Conservation (phyloP, 768 basidiomycete species). For the Clathrus columnatus region DNA sequence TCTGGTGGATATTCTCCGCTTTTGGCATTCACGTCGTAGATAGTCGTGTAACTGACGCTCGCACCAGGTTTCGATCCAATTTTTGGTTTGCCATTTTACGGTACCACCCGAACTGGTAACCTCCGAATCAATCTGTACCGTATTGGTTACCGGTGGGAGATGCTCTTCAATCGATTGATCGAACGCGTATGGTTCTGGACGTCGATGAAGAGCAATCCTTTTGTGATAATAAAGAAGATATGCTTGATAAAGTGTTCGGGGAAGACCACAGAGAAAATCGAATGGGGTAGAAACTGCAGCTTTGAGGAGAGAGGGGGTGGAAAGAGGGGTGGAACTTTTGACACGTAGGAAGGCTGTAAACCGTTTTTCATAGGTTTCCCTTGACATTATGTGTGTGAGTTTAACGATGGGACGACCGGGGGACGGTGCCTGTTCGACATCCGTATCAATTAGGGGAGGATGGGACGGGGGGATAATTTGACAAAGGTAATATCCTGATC, state of each 20-base stretch:
- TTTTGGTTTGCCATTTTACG: conserved; percentile 27
- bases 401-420: conserved; percentile 16
- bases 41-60: conserved; percentile 24
- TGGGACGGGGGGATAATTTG: conserved; percentile 41
- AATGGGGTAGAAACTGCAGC: conserved; percentile 40
- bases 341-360: conserved; percentile 43
- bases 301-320: conserved; percentile 28
- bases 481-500: conserved; percentile 54
- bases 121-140: conserved; percentile 16
- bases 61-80: conserved; percentile 23
- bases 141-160: conserved; percentile 14
- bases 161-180: conserved; percentile 2
- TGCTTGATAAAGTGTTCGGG: conserved; percentile 56
- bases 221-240: conserved; percentile 53
- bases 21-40: conserved; percentile 26
- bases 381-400: conserved; percentile 24
- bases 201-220: conserved; percentile 43
- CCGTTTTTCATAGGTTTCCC: conserved; percentile 32
- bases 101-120: conserved; percentile 15
- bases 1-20: conserved; percentile 27
- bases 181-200: conserved; percentile 46
- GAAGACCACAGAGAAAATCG: conserved; percentile 43
- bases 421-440: conserved; percentile 10
- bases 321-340: conserved; percentile 30
- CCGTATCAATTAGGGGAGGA: conserved; percentile 25